phyloP scores from a whole-genome alignment of 768 basidiomycete genomes.

The Russula brevipes region DNA sequence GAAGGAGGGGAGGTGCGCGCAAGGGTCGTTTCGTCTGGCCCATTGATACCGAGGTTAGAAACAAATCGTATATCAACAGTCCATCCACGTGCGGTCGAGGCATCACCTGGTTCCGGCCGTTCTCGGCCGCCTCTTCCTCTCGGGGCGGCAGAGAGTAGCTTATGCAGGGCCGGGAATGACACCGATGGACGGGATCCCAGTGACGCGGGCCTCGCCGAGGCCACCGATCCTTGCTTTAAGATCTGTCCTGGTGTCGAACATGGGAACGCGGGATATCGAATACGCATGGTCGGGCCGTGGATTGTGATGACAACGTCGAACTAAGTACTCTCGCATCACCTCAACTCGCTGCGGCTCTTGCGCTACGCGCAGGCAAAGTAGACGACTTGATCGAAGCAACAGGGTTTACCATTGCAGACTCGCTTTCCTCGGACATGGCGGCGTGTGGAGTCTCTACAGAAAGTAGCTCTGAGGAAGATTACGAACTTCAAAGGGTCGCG shows the following conservation, averaged over 20 bases:
- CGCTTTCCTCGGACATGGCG: slow-evolving; percentile 5
- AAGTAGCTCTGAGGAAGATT: slow-evolving; percentile 18
- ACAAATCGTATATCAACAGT: not conserved
- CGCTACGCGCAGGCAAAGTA: not conserved
- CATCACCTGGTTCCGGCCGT: not conserved
- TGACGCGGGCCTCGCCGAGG: not conserved
- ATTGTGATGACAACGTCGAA: not conserved
- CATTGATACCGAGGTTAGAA: not conserved
- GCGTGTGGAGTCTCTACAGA: slow-evolving; percentile 5
- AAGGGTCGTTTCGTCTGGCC: not conserved
- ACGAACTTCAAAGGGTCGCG: slow-evolving; percentile 6
- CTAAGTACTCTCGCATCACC: slow-evolving; percentile 10
- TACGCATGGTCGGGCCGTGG: slow-evolving; percentile 2
- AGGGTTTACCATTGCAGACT: not conserved
- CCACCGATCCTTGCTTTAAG: not conserved
- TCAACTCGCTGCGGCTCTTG: slow-evolving; percentile 8
- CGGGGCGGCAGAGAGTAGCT: not conserved
- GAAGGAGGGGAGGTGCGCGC: not conserved
- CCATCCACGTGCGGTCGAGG: not conserved
- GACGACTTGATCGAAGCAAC: not conserved
- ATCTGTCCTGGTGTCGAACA: no score
- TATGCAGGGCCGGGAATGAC: no score
- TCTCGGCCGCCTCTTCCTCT: not conserved
- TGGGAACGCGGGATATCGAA: not conserved
- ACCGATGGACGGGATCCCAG: not conserved